Conservation (phyloP, 345 rosid genomes). For the Aethionema arabicum region DNA sequence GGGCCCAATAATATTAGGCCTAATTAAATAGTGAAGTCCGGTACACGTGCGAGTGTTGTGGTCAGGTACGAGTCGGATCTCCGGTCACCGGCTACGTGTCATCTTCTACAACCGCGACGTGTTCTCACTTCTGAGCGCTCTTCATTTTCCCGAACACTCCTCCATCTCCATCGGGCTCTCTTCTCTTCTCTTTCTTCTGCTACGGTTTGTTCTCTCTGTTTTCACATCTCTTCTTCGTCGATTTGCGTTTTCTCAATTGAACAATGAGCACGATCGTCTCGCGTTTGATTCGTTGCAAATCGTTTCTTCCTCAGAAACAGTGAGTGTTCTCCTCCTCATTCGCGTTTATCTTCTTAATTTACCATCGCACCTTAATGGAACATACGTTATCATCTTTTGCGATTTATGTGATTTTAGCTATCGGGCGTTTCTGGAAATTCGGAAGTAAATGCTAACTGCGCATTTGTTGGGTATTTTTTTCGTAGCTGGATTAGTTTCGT, state of each 20-base stretch:
- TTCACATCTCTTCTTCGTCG: slow-evolving; percentile 1
- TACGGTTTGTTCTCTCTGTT: neutral
- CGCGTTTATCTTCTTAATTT: neutral
- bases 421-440: neutral
- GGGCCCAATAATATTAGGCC: slow-evolving; percentile 1
- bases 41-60: slow-evolving; percentile 16
- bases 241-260: slow-evolving; percentile 1
- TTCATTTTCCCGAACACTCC: slow-evolving; percentile 8
- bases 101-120: slow-evolving; percentile 20
- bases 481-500: neutral
- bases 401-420: slow-evolving; percentile 1
- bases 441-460: slow-evolving; percentile 4
- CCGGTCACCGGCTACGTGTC: slow-evolving; percentile 34
- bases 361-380: neutral
- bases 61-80: slow-evolving; percentile 1
- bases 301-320: slow-evolving; percentile 26
- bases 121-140: slow-evolving; percentile 20
- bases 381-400: neutral
- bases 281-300: slow-evolving; percentile 37
- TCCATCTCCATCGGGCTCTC: slow-evolving; percentile 30
- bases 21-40: neutral
- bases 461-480: slow-evolving; percentile 10
- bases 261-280: slow-evolving; percentile 40
- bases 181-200: neutral
- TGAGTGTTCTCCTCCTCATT: slow-evolving; percentile 20